Conservation (phyloP, 2,329 filamentous ascomycete genomes). For the Claviceps pazoutovae region DNA sequence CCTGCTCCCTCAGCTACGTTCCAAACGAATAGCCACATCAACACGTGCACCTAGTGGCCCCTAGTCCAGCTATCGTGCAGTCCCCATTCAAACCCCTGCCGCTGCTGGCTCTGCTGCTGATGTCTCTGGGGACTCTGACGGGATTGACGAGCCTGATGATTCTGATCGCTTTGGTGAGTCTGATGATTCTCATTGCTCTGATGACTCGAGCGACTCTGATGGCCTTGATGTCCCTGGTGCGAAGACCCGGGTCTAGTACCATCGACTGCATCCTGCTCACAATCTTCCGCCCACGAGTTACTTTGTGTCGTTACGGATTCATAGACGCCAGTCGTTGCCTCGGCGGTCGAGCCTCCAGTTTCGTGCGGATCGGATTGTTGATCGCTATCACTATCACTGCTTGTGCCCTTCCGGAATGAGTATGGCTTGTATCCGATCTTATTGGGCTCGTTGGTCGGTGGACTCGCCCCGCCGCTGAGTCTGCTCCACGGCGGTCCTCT, state of each 20-base stretch:
- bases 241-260: background rate
- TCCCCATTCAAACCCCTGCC: constrained; percentile 4
- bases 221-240: background rate
- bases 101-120: constrained; percentile 1
- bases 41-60: background rate
- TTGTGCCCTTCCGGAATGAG: constrained; percentile 13
- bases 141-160: background rate
- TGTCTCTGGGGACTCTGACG: background rate
- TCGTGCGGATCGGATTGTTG: background rate
- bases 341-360: background rate
- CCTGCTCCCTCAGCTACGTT: background rate
- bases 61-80: constrained; percentile 4
- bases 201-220: background rate
- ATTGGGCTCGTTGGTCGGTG: constrained; percentile 1
- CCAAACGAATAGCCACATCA: too few species aligned
- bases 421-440: constrained; percentile 20
- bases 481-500: background rate
- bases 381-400: background rate
- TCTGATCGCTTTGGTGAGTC: background rate
- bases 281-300: background rate
- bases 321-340: background rate
- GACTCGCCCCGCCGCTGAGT: constrained; percentile 7
- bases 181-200: background rate
- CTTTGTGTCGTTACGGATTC: background rate
- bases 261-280: background rate